Conservation (phyloP, 306 rosid genomes). For the Prinsepia uniflora region DNA sequence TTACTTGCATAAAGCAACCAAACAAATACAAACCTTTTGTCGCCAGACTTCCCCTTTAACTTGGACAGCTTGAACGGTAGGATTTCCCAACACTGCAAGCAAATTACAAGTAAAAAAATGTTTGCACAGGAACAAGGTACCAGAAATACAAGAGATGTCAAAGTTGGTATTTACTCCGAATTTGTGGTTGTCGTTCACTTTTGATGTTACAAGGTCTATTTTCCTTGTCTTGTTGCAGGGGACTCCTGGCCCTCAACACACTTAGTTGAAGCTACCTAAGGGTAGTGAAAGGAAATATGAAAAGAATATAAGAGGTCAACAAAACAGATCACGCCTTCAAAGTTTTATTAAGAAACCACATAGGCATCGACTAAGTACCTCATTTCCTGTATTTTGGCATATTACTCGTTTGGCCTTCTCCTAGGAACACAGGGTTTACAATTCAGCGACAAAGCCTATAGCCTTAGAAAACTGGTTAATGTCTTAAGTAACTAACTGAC, state of each 20-base stretch:
- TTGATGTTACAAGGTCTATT: slow-evolving; percentile 27
- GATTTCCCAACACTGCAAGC: slow-evolving; percentile 55
- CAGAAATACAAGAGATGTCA: slow-evolving; percentile 7
- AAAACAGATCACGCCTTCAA: slow-evolving; percentile 14
- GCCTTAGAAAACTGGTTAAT: slow-evolving; percentile 11
- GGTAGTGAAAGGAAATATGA: slow-evolving; percentile 16
- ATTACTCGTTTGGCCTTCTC: slow-evolving; percentile 30
- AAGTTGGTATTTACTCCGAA: slow-evolving; percentile 42
- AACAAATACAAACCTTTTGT: slow-evolving; percentile 46
- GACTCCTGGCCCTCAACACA: slow-evolving; percentile 35
- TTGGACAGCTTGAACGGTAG: slow-evolving; percentile 26
- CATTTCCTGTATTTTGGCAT: slow-evolving; percentile 28
- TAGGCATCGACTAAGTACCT: slow-evolving; percentile 30
- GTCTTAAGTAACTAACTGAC: slow-evolving; percentile 39
- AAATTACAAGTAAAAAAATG: slow-evolving; percentile 20
- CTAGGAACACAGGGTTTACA: slow-evolving; percentile 25
- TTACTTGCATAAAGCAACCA: slow-evolving; percentile 24
- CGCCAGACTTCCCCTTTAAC: slow-evolving; percentile 30
- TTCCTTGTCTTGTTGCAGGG: slow-evolving; percentile 29
- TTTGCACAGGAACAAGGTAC: slow-evolving; percentile 12
- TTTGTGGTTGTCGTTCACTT: slow-evolving; percentile 42
- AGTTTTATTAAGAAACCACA: slow-evolving; percentile 10
- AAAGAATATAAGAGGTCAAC: slow-evolving; percentile 9
- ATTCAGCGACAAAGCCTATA: slow-evolving; percentile 23
- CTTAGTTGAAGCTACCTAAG: slow-evolving; percentile 34